Base-by-base conservation (phyloP, 1,284 basidiomycete genomes). In the Tylopilus sp. region DNA sequence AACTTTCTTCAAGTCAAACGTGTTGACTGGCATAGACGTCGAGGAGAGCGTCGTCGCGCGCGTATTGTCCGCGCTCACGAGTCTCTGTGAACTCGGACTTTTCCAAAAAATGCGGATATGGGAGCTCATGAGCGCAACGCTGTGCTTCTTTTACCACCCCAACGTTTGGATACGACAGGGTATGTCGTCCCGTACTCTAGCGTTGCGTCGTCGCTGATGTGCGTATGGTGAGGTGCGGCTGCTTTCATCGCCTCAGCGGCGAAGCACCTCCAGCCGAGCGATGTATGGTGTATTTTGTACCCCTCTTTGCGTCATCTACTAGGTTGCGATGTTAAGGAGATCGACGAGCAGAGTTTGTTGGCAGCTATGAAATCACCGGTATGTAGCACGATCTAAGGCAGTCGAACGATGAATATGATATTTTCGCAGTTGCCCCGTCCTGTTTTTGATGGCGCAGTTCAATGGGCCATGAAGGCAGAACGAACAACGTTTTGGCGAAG, bases 131-230 rank as follows among this genome's bases (percentile, higher is more conserved):
- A 90, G 86, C 50, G 84, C 86, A 0, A 88, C 90, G 0, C 75
- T 93, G 9, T 91, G 92, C 1, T 95, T 98, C 66, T 74, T 99
- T 36, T 96, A 92, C 62, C 97, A 99, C 70, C 96, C 97, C 0
- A 96, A 98, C 70, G 73, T 85, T n/a, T 98, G 96, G 95, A 91
- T 99, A 63, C 79, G 93, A 54, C 92, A 98, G 78, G 90, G 94
- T 89, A 50, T 54, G 48, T 50, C 6, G 31, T 55, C 48, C 41
- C 22, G n/a, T 29, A 26, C 32, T 48, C 11, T 13, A 22, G 20
- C 42, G 10, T 45, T 15, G 29, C 36, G 6, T 11, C 1, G 26
- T 43, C n/a, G n/a, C 43, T 53, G 5, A 57, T 14, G 3, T n/a
- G 13, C 19, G 29, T 5, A 24, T 36, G 24, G 47, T 13, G 58